Evolutionary conservation across 2,329 filamentous ascomycete genomes (phyloP), one percentile per base, ranked within the genome.

Genomic region (Aspergillus flavus): DNA sequence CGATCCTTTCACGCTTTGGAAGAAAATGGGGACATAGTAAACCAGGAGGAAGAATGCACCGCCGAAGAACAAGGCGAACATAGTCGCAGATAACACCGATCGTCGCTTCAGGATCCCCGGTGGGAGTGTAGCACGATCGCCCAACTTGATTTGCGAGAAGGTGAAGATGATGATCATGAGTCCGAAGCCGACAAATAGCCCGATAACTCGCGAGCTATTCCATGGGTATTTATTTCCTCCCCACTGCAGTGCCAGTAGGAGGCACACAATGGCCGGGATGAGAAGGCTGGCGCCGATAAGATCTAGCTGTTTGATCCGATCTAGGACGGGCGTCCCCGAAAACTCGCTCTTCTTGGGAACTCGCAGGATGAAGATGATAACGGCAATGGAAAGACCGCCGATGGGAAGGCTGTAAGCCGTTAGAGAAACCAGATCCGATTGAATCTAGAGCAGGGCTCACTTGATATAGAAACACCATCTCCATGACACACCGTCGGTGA

Each of bases 71-170:
- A 77, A 72, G 4, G 71, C 68, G 66, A 75, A 80, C 58, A 72
- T 71, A 1, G 69, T 61, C 19, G 73, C 72, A 28, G 71, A 62
- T 2, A 75, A 67, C 39, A 81, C 73, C 39, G 73, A 79, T 19
- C 83, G 78, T 67, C 84, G 79, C 57, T 75, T 80, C 65, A 85
- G 78, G 48, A 87, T 78, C 12, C 80, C 75, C 43, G 82, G 82
- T 16, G 84, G 84, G 12, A 86, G 71, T 6, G 82, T 83, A 1
- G 81, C 84, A 54, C 78, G 77, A 30, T 86, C 83, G 19, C 80
- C 78, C 66, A 82, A 77, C 72, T 79, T 83, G 78, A 58, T 85
- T 73, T 57, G 71, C 78, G 45, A 83, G 66, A 64, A 30, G 16
- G 63, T 6, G 39, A 89, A 89, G 32, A 82, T 64, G 45, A 74